Evolutionary conservation across 2,329 filamentous ascomycete genomes (phyloP), one percentile per base, ranked within the genome.

Genomic region (Aspergillus sp.): DNA sequence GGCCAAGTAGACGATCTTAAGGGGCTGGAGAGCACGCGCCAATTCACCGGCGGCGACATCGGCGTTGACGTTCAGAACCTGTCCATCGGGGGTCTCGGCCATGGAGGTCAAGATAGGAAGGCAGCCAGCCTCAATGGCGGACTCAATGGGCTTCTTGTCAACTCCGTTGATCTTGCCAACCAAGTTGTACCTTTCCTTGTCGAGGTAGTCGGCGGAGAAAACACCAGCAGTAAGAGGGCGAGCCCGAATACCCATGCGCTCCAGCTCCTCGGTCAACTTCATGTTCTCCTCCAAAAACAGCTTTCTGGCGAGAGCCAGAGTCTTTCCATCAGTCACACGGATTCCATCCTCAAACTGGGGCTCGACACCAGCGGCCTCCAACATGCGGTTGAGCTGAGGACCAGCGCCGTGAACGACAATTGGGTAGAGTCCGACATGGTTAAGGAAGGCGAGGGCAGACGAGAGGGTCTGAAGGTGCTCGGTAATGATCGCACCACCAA

Each of bases 1-100:
- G 5, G 90, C 94, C n/a, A 97, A 78, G 66, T 96, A 98, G 47
- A 98, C 90, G 49, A 97, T 91, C 81, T 98, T 98, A 59, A 97
- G 74, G 27, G 93, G 93, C 69, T 97, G 85, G 42, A 98, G 75
- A 44, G 87, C 82, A 47, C 88, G 84, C 26, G 93, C 91, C 48
- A 98, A 77, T 72, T 96, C 91, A 52, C 90, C 90, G 28, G 93
- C 93, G 31, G 91, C 91, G 49, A 96, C 91, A 68, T 98, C 93
- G 31, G 93, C 93, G 61, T 98, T 98, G 66, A 98, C 93, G 62
- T 98, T 98, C 51, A 98, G 78, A 40, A 97, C 83, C 67, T 91
- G 89, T 7, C 93, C 93, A 51, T 95, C 90, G 37, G 83, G 78
- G 19, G 87, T 90, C 75, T 97, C 91, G 7, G 91, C 93, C 85